phyloP scores from a whole-genome alignment of 2,329 filamentous ascomycete species.

The Monosporascus cannonballus region DNA sequence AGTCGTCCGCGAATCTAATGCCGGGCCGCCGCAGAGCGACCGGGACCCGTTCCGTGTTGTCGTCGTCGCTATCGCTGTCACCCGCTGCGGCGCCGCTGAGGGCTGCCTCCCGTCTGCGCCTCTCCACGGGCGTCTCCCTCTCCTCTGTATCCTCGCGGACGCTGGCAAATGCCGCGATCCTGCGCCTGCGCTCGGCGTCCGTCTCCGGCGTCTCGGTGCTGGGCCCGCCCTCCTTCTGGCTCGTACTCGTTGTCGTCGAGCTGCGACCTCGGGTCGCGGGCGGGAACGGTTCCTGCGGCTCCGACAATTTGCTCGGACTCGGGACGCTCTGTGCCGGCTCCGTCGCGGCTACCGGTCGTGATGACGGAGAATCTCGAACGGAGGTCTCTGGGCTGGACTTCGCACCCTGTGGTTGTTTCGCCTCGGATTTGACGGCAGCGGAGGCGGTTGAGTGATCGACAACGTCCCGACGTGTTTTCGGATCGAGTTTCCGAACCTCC shows the following conservation, averaged over 20 bases:
- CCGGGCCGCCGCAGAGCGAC: slow-evolving; percentile 41
- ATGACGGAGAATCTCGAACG: slow-evolving; percentile 6
- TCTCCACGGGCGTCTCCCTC: slow-evolving; percentile 68
- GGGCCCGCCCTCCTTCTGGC: slow-evolving; percentile 12
- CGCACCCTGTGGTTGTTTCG: slow-evolving; percentile 23
- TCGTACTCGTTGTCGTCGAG: slow-evolving; percentile 2
- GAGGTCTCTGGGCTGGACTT: slow-evolving; percentile 22
- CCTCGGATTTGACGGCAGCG: slow-evolving; percentile 41
- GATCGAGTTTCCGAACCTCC: slow-evolving; percentile 67
- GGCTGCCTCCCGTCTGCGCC: slow-evolving; percentile 66
- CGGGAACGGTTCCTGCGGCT: slow-evolving; percentile 1
- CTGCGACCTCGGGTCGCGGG: slow-evolving; percentile 15
- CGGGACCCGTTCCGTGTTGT: slow-evolving; percentile 48
- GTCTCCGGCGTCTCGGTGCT: slow-evolving; percentile 52
- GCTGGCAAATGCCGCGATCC: slow-evolving; percentile 48
- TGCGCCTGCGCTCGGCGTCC: slow-evolving; percentile 61
- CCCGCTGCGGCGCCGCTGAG: slow-evolving; percentile 39
- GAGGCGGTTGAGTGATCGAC: slow-evolving; percentile 46
- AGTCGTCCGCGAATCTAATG: slow-evolving; percentile 55
- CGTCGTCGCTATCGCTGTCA: slow-evolving; percentile 50
- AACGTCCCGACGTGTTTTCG: slow-evolving; percentile 52
- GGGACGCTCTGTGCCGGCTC: slow-evolving; percentile 21
- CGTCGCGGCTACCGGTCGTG: slow-evolving; percentile 17
- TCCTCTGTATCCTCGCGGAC: slow-evolving; percentile 38
- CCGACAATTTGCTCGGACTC: slow-evolving; percentile 11